These are phyloP conservation scores for Entelexis paramagnoliae DNA, from an alignment of 1,139 yeast species.

Conservation along the genomic window DNA sequence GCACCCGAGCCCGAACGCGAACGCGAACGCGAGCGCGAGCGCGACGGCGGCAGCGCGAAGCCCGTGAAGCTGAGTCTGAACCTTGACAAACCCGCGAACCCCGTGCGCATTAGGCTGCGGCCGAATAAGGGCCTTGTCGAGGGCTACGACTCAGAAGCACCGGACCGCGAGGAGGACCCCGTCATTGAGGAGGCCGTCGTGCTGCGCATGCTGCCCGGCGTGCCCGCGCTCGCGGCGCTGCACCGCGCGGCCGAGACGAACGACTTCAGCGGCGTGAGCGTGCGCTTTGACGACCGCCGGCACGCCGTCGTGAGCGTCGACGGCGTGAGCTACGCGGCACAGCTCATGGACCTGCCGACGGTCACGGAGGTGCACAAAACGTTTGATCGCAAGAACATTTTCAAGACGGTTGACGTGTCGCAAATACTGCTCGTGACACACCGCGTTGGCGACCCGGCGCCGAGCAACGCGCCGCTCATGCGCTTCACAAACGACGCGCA, in stretches of 20 bases:
- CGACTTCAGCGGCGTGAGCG: conserved; percentile 58
- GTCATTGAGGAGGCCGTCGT: conserved; percentile 77
- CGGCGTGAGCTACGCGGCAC: conserved; percentile 64
- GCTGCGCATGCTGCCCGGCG: conserved; percentile 65
- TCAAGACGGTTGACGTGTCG: conserved; percentile 75
- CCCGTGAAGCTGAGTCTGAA: conserved; percentile 18
- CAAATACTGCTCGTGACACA: conserved; percentile 70
- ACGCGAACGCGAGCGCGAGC: background rate
- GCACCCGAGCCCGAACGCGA: background rate
- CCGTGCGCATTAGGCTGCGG: conserved; percentile 49
- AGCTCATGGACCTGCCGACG: conserved; percentile 83
- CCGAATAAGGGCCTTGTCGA: conserved; percentile 85
- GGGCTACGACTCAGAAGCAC: conserved; percentile 95
- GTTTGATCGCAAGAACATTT: conserved; percentile 76
- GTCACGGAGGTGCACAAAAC: conserved; percentile 81
- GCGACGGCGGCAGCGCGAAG: background rate
- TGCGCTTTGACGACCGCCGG: conserved; percentile 73
- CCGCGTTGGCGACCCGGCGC: conserved; percentile 13
- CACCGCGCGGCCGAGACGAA: conserved; percentile 72
- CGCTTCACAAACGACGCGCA: conserved; percentile 42
- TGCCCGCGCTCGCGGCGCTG: conserved; percentile 61
- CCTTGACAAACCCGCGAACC: conserved; percentile 13
- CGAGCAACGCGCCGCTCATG: conserved; percentile 11
- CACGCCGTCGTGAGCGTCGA: conserved; percentile 56
- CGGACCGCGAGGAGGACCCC: conserved; percentile 93